Percentiles rank a stretch among this genome's conserved stretches.
Evolutionary conservation across 2,329 filamentous ascomycete species (phyloP).

Genomic region (Cylindrodendrum hubeiense): DNA sequence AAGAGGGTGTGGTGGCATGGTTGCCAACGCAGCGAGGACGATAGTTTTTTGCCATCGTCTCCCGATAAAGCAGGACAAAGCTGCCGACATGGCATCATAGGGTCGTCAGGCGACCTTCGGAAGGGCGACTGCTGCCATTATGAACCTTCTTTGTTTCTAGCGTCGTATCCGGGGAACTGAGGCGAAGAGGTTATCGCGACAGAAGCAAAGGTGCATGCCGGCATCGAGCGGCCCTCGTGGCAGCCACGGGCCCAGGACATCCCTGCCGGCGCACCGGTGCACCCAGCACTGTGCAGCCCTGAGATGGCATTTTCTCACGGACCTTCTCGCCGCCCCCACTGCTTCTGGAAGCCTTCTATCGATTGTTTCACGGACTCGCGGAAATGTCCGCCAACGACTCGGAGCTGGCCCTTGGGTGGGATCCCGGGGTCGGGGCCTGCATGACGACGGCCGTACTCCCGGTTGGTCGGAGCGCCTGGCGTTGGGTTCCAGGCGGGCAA

Average conservation of each 20-base stretch:
- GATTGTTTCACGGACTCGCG: conserved; percentile 39
- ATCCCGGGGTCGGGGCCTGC: conserved; percentile 35
- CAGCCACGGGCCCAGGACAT: conserved; percentile 44
- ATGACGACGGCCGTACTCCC: conserved; percentile 32
- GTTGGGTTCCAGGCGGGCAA: conserved; percentile 28
- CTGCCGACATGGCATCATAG: conserved; percentile 5
- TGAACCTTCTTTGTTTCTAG: conserved; percentile 26
- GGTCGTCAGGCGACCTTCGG: conserved; percentile 1
- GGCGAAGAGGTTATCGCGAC: conserved; percentile 35
- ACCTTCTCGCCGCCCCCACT: conserved; percentile 32
- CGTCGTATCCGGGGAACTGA: conserved; percentile 32
- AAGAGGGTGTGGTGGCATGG: conserved; percentile 30
- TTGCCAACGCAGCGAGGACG: conserved; percentile 23
- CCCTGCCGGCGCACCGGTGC: conserved; percentile 34
- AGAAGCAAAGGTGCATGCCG: conserved; percentile 40
- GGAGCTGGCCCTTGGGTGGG: conserved; percentile 31
- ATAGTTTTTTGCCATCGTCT: conserved; percentile 13
- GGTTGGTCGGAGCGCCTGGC: conserved; percentile 34
- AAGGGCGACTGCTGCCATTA: conserved; percentile 6
- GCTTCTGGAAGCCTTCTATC: conserved; percentile 46
- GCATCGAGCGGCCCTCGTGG: conserved; percentile 42
- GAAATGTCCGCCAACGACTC: conserved; percentile 40
- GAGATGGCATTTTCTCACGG: conserved; percentile 15
- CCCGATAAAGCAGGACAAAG: conserved; percentile 18
- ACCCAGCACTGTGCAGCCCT: conserved; percentile 37